Percentiles rank a stretch among this genome's conserved stretches.
Evolutionary conservation across 2,329 filamentous ascomycete species (phyloP).

Genomic region (Byssochlamys sp.): DNA sequence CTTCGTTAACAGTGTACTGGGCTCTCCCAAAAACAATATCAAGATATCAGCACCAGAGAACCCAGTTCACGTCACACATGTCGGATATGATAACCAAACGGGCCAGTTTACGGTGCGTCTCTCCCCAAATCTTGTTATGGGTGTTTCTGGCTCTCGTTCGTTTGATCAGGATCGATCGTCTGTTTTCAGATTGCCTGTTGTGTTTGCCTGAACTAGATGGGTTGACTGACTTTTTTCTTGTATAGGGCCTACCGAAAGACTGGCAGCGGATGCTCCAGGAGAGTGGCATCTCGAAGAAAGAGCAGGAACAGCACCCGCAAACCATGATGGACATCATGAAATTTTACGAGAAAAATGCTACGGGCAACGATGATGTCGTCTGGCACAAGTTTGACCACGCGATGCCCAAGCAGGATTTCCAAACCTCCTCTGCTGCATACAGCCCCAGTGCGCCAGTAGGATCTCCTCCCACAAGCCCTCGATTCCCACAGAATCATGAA

Average conservation of each 20-base stretch:
- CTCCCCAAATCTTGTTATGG: background rate
- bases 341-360: slow-evolving; percentile 92
- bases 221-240: slow-evolving; percentile 7
- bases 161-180: background rate
- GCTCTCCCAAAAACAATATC: slow-evolving; percentile 69
- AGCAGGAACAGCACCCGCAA: slow-evolving; percentile 89
- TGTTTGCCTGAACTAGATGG: background rate
- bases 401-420: slow-evolving; percentile 41
- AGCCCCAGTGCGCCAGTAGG: slow-evolving; percentile 53
- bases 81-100: slow-evolving; percentile 91
- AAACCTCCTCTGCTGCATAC: slow-evolving; percentile 36
- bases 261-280: slow-evolving; percentile 94
- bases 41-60: slow-evolving; percentile 97
- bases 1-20: slow-evolving; percentile 74
- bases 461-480: slow-evolving; percentile 72
- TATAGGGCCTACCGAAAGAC: slow-evolving; percentile 83
- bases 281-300: slow-evolving; percentile 90
- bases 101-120: slow-evolving; percentile 83
- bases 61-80: slow-evolving; percentile 93
- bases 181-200: background rate
- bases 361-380: slow-evolving; percentile 73
- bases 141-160: background rate
- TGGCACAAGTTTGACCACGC: slow-evolving; percentile 95
- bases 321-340: slow-evolving; percentile 91
- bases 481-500: slow-evolving; percentile 80